phyloP scores from a whole-genome alignment of 306 rosid genomes.

The Vigna mungo region DNA sequence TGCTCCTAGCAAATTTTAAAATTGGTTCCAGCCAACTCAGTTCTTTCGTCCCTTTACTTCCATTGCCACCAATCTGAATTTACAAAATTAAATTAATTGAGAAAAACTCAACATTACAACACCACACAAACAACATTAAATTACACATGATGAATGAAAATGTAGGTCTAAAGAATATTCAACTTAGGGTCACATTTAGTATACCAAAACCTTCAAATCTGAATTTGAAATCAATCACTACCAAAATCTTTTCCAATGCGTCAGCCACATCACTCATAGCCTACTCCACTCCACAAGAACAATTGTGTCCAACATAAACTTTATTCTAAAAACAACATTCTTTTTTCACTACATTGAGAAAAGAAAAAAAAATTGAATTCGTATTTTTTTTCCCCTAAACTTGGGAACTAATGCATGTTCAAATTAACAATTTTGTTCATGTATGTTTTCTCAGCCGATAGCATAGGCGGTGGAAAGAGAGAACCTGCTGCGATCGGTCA shows the following conservation, averaged over 20 bases:
- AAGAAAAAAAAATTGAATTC: background rate
- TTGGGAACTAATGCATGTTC: background rate
- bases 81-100: conserved; percentile 25
- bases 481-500: conserved; percentile 68
- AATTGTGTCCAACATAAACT: background rate
- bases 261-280: background rate
- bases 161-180: background rate
- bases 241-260: background rate
- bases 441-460: background rate
- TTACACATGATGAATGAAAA: background rate
- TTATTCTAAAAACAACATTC: no score
- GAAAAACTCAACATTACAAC: background rate
- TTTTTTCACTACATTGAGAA: background rate
- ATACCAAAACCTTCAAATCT: background rate
- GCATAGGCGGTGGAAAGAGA: conserved; percentile 22
- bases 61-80: conserved; percentile 71
- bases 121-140: background rate
- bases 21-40: conserved; percentile 63
- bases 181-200: background rate
- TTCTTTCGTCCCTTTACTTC: conserved; percentile 49
- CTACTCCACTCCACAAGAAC: background rate
- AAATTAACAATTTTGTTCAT: no score
- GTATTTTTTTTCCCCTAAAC: background rate
- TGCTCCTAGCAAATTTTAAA: conserved; percentile 62
- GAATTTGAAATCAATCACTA: background rate